Conservation (phyloP, 441 rosid species). For the Viola pubescens region DNA sequence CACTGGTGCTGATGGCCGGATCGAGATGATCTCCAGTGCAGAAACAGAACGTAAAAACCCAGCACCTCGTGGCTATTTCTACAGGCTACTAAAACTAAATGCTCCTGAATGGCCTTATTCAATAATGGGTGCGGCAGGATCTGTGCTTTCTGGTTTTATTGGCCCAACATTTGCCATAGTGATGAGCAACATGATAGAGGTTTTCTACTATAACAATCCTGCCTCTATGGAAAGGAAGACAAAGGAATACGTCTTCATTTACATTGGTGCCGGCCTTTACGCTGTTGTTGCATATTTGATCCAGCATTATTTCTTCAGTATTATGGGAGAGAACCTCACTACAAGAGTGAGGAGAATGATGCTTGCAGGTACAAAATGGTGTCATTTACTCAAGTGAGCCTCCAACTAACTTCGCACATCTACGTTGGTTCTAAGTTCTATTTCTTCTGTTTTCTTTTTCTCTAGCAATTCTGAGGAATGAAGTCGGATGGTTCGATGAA, state of each 20-base stretch:
- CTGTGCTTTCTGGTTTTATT: constrained; percentile 89
- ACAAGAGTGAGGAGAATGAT: constrained; percentile 98
- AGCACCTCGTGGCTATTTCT: constrained; percentile 84
- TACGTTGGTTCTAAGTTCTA: too few species aligned
- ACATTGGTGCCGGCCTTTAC: constrained; percentile 90
- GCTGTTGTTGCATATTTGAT: constrained; percentile 91
- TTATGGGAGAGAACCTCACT: constrained; percentile 98
- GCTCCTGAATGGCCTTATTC: constrained; percentile 99
- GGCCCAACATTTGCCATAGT: constrained; percentile 95
- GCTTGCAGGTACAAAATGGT: constrained; percentile 69
- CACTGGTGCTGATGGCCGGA: constrained; percentile 92
- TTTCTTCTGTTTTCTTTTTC: neutral
- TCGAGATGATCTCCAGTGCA: constrained; percentile 97
- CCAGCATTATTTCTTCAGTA: constrained; percentile 98
- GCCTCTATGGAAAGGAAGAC: constrained; percentile 92
- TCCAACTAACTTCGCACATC: too few species aligned
- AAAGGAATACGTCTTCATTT: constrained; percentile 88
- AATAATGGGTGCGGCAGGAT: constrained; percentile 90
- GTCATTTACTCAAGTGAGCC: neutral
- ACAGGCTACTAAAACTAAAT: constrained; percentile 82
- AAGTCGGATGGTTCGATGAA: constrained; percentile 98
- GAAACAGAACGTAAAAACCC: constrained; percentile 86
- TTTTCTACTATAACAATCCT: constrained; percentile 83
- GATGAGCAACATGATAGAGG: constrained; percentile 98
- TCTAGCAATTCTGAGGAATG: constrained; percentile 86